These are phyloP conservation scores for Trapa incisa DNA, from an alignment of 345 rosid species.

Conservation along the genomic window DNA sequence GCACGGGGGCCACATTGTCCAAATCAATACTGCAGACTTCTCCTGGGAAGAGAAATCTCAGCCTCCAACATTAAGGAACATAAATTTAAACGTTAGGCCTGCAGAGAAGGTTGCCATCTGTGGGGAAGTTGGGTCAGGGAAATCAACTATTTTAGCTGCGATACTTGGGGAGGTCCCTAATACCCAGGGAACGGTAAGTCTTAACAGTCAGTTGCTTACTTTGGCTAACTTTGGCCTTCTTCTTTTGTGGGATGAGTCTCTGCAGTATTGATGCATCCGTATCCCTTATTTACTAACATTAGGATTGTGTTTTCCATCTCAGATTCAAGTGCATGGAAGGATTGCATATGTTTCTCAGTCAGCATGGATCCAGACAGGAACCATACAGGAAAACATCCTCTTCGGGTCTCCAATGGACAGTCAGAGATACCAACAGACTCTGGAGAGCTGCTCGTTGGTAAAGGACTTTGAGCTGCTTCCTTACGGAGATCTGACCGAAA, in stretches of 20 bases:
- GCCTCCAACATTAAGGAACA: conserved; percentile 50
- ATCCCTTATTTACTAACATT: background rate
- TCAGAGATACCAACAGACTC: conserved; percentile 56
- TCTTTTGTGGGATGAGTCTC: background rate
- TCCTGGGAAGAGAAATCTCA: conserved; percentile 63
- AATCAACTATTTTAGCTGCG: conserved; percentile 82
- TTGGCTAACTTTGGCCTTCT: background rate
- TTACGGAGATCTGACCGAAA: conserved; percentile 84
- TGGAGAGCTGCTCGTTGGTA: conserved; percentile 61
- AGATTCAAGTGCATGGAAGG: conserved; percentile 67
- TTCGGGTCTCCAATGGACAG: conserved; percentile 69
- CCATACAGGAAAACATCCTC: conserved; percentile 66
- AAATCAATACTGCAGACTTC: conserved; percentile 49
- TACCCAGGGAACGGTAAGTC: conserved; percentile 55
- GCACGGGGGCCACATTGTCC: conserved; percentile 21
- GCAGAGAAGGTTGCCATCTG: conserved; percentile 81
- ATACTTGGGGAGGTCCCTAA: conserved; percentile 82
- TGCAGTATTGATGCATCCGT: no score
- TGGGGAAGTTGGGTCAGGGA: conserved; percentile 96
- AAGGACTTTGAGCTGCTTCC: conserved; percentile 91
- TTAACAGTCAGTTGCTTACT: background rate
- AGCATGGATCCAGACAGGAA: conserved; percentile 96
- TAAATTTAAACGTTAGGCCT: conserved; percentile 39
- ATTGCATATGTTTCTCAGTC: conserved; percentile 87
- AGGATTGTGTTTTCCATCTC: conserved; percentile 4